Conservation (phyloP, 2,329 filamentous ascomycete genomes). For the Fusarium metavorans region DNA sequence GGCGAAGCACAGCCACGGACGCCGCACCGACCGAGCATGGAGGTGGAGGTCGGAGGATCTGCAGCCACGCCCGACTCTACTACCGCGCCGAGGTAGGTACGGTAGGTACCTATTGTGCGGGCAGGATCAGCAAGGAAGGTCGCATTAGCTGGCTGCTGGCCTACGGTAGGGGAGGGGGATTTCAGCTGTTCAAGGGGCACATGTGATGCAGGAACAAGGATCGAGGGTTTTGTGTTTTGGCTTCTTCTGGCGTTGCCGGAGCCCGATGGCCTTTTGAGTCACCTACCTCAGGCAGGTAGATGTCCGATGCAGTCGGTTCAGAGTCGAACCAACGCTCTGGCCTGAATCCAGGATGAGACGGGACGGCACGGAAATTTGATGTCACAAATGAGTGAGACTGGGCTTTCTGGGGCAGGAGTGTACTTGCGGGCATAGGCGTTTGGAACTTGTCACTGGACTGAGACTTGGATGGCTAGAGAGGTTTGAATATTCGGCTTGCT, state of each 20-base stretch:
- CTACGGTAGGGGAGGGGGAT: conserved; percentile 4
- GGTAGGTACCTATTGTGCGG: conserved; percentile 5
- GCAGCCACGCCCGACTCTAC: conserved; percentile 32
- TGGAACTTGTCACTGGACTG: background rate
- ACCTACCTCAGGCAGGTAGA: conserved; percentile 6
- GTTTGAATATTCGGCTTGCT: conserved; percentile 1
- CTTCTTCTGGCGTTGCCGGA: conserved; percentile 2
- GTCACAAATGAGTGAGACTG: background rate
- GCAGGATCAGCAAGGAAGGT: conserved; percentile 21
- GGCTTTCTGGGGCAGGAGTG: background rate
- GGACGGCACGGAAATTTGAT: background rate
- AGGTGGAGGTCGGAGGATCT: conserved; percentile 18
- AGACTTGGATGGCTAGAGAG: background rate
- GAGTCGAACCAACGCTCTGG: background rate
- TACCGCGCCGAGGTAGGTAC: conserved; percentile 16
- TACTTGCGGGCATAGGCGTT: background rate
- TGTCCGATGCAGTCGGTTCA: background rate
- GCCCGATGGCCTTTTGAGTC: conserved; percentile 10
- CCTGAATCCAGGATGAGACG: background rate
- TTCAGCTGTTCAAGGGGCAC: conserved; percentile 45
- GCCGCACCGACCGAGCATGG: background rate
- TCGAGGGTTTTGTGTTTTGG: background rate
- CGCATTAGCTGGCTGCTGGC: conserved; percentile 31
- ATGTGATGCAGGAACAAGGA: conserved; percentile 7
- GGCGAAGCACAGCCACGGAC: conserved; percentile 34